Evolutionary conservation across 305 asterid genomes (phyloP), one percentile per base, ranked within the genome.

Genomic region (Nicotiana rustica): DNA sequence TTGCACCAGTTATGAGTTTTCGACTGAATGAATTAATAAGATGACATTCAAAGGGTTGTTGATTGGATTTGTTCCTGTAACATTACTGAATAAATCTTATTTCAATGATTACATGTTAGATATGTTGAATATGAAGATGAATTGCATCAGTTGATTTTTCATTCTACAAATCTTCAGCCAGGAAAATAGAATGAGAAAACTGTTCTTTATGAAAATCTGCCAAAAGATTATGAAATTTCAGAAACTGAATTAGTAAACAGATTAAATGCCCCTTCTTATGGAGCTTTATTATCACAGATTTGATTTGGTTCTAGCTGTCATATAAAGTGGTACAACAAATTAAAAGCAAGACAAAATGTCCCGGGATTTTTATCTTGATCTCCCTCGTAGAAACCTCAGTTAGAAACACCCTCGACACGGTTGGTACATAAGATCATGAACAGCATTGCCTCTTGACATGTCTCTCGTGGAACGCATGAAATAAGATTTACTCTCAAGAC

Each of bases 71-170:
- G 35, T 70, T 41, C 12, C 21, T 70, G 0, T 68, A 10, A 10
- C 3, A 35, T 33, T 29, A 14, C 14, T 29, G 73, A 70, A 70
- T 70, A 70, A 70, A 44, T 70, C 18, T 44, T 19, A 29, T 12
- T 44, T 70, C 36, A 19, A 33, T 10, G 3, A 44, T 19, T 70
- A 5, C 78, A 18, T 36, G 56, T 38, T 69, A 69, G 77, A 38
- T 69, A n/a, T 70, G 59, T 70, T 18, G 77, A 41, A 10, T 10
- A 41, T 69, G 77, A 41, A 69, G 19, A 69, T 38, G 57, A 69
- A 69, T 69, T 69, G 59, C 19, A 69, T n/a, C 57, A 38, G 57
- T 69, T 8, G 55, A 17, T 36, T 13, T 67, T 15, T 17, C 19
- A 19, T 61, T 61, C 31, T 18, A 18, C 66, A 60, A 59, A n/a